Conservation (phyloP, 73 alveolate species). For the Tetrahymena malaccensis region DNA sequence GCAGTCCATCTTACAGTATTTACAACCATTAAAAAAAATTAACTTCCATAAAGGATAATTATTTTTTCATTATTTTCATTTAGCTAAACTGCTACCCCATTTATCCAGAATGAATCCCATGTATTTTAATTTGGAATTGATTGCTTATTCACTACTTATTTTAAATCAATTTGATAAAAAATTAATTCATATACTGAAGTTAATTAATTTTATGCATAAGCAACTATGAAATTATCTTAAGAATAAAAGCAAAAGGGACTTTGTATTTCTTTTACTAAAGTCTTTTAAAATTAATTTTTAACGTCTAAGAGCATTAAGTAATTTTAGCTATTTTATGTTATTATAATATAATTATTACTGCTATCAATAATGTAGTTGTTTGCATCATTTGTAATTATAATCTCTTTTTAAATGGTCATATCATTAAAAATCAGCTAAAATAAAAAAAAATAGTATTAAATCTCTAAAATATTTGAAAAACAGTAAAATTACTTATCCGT, state of each 20-base stretch:
- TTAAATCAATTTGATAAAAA: no score
- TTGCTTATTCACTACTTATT: background rate
- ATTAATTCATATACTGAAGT: background rate
- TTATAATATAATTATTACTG: background rate
- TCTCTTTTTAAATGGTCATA: background rate
- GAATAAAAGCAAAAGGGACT: background rate
- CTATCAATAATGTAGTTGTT: background rate
- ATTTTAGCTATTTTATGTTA: background rate
- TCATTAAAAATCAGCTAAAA: background rate
- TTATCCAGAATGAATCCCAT: background rate
- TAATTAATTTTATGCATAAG: background rate
- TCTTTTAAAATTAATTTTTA: no score
- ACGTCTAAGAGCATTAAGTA: background rate
- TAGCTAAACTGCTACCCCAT: background rate
- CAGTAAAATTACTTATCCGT: background rate
- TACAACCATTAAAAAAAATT: background rate
- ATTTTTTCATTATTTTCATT: background rate
- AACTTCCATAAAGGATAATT: background rate
- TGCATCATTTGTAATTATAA: background rate
- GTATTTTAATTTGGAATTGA: background rate
- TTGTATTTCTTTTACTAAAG: background rate
- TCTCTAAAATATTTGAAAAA: no score
- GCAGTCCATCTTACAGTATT: background rate
- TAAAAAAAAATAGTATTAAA: background rate
- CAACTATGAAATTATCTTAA: background rate